These are phyloP conservation scores for Geoglossum glabrum DNA, from an alignment of 495 filamentous ascomycete genomes.

Conservation along the genomic window DNA sequence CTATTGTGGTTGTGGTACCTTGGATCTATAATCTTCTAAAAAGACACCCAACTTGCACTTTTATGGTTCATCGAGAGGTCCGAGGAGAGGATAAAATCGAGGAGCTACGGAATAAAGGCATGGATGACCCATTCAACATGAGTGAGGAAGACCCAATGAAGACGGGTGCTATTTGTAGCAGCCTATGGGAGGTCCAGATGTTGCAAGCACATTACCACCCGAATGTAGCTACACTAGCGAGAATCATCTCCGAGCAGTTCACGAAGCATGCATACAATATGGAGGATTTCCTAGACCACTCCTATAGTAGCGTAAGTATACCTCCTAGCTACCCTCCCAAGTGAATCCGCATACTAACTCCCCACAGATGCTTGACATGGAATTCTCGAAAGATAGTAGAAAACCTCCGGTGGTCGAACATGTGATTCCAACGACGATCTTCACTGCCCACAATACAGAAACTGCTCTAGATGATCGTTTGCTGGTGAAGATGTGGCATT, in stretches of 20 bases:
- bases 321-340: neutral
- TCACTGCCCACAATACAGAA: slow-evolving; percentile 32
- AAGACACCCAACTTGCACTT: slow-evolving; percentile 71
- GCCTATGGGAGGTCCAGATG: slow-evolving; percentile 83
- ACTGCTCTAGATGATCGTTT: neutral
- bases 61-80: slow-evolving; percentile 76
- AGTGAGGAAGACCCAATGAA: slow-evolving; percentile 62
- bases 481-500: neutral
- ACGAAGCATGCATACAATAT: slow-evolving; percentile 82
- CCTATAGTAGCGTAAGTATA: slow-evolving; percentile 57
- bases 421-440: slow-evolving; percentile 81
- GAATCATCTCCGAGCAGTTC: slow-evolving; percentile 91
- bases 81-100: slow-evolving; percentile 33
- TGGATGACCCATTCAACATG: slow-evolving; percentile 61
- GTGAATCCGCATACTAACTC: neutral
- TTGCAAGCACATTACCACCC: slow-evolving; percentile 90
- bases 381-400: slow-evolving; percentile 63
- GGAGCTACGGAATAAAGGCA: slow-evolving; percentile 39
- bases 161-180: slow-evolving; percentile 76
- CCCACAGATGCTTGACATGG: slow-evolving; percentile 58
- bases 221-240: slow-evolving; percentile 83
- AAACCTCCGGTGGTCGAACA: slow-evolving; percentile 78
- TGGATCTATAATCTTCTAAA: slow-evolving; percentile 93
- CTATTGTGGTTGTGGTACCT: slow-evolving; percentile 72
- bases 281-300: slow-evolving; percentile 94